Conservation (phyloP, 441 rosid genomes). For the Eruca vesicaria region DNA sequence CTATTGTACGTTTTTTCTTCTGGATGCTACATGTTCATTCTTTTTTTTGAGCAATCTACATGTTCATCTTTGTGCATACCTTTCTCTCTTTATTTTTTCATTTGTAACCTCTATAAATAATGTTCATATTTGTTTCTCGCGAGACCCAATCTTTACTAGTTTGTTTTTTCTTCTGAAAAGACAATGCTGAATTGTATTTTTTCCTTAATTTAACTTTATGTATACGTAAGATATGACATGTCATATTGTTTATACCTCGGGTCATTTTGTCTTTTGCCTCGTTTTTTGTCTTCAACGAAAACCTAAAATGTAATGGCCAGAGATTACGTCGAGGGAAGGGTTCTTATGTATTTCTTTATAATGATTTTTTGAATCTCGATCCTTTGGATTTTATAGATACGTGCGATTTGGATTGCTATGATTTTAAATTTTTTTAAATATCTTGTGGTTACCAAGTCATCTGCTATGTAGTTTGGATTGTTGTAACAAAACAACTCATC, state of each 20-base stretch:
- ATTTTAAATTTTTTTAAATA: neutral
- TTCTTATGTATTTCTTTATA: neutral
- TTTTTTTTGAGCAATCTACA: too few relatives aligned
- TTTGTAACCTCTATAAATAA: neutral
- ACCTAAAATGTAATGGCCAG: slow-evolving; percentile 22
- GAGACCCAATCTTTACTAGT: neutral
- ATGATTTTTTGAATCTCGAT: slow-evolving; percentile 27
- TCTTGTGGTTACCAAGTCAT: too few relatives aligned
- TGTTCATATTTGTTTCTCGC: neutral
- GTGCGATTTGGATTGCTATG: slow-evolving; percentile 25
- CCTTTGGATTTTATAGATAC: slow-evolving; percentile 25
- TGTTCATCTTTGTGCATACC: neutral
- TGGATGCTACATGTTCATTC: neutral
- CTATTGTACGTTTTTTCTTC: neutral
- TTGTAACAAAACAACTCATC: neutral
- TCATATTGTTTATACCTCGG: slow-evolving; percentile 17
- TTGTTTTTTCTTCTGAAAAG: slow-evolving; percentile 1
- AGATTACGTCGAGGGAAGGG: slow-evolving; percentile 32
- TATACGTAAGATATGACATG: slow-evolving; percentile 23
- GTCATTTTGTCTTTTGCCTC: slow-evolving; percentile 23
- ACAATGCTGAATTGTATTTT: slow-evolving; percentile 12
- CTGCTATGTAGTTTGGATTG: neutral
- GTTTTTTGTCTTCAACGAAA: slow-evolving; percentile 30
- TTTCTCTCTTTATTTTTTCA: neutral
- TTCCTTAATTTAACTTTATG: slow-evolving; percentile 18